Evolutionary conservation across 1,139 yeast species (phyloP).

Genomic region (Scheffersomyces parashehatae): DNA sequence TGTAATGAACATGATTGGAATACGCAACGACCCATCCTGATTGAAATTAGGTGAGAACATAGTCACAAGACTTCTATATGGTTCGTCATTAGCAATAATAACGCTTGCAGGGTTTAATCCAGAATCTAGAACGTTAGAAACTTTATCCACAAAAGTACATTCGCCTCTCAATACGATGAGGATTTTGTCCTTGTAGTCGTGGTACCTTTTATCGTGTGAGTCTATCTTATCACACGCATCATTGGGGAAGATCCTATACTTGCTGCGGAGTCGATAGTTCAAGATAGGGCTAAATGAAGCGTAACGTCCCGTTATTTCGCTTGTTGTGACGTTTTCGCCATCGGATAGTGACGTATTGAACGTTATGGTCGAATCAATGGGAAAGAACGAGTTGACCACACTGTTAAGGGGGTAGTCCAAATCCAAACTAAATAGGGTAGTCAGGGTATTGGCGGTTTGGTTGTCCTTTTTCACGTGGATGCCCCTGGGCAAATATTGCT

Average conservation of each 20-base stretch:
- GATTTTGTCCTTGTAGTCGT: slow-evolving; percentile 23
- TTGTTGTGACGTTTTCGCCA: slow-evolving; percentile 3
- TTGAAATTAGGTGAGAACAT: slow-evolving; percentile 46
- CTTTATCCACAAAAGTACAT: slow-evolving; percentile 46
- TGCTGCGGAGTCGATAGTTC: slow-evolving; percentile 21
- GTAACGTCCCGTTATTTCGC: slow-evolving; percentile 37
- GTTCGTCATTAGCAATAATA: slow-evolving; percentile 45
- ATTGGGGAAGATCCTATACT: slow-evolving; percentile 27
- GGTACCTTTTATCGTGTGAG: slow-evolving; percentile 7
- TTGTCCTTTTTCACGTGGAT: slow-evolving; percentile 1
- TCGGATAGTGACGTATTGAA: slow-evolving; percentile 25
- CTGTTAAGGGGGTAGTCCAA: slow-evolving; percentile 39
- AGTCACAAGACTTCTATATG: slow-evolving; percentile 39
- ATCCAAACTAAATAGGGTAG: slow-evolving; percentile 14
- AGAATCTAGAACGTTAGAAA: slow-evolving; percentile 30
- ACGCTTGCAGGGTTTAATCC: slow-evolving; percentile 34
- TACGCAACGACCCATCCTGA: slow-evolving; percentile 33
- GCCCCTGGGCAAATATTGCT: slow-evolving; percentile 13
- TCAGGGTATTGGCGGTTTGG: neutral
- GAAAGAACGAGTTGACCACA: slow-evolving; percentile 43
- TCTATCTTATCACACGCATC: slow-evolving; percentile 29
- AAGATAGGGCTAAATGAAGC: slow-evolving; percentile 46
- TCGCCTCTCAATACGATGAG: slow-evolving; percentile 41
- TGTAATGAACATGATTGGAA: slow-evolving; percentile 43
- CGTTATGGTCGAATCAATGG: slow-evolving; percentile 38